Evolutionary conservation across 768 basidiomycete species (phyloP).

Genomic region (Amyloporia xantha): DNA sequence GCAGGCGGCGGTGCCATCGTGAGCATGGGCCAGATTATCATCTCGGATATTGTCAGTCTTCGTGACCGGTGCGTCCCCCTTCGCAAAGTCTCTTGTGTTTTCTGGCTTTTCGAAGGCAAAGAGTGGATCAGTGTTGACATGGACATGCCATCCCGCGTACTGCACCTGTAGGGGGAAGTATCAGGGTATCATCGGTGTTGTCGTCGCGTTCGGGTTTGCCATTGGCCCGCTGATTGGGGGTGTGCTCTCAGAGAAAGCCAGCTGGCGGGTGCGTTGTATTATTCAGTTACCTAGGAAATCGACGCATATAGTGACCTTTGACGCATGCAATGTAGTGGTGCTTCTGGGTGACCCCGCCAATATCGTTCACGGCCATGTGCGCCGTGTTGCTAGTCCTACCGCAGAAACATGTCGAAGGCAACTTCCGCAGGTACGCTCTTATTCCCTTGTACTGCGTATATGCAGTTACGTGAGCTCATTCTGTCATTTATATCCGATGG

Average conservation of each 20-base stretch:
- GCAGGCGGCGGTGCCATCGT: slow-evolving; percentile 67
- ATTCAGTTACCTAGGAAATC: background rate
- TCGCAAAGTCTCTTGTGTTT: background rate
- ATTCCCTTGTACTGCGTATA: background rate
- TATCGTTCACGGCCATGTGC: slow-evolving; percentile 45
- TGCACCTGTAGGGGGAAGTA: slow-evolving; percentile 53
- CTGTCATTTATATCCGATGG: background rate
- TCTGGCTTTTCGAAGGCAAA: background rate
- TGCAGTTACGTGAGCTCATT: background rate
- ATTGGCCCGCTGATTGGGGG: slow-evolving; percentile 68
- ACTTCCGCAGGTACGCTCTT: slow-evolving; percentile 38
- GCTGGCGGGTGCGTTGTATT: slow-evolving; percentile 43
- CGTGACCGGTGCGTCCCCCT: slow-evolving; percentile 44
- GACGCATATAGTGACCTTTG: background rate
- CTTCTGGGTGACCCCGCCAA: slow-evolving; percentile 66
- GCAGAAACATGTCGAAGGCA: slow-evolving; percentile 59
- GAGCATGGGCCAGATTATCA: slow-evolving; percentile 64
- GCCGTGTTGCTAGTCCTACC: slow-evolving; percentile 61
- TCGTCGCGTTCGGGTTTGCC: slow-evolving; percentile 54
- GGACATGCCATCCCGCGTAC: no score
- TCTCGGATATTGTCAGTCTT: slow-evolving; percentile 66
- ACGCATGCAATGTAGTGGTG: slow-evolving; percentile 46
- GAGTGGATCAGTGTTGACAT: no score
- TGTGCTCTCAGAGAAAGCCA: slow-evolving; percentile 50
- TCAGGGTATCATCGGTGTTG: slow-evolving; percentile 63